Evolutionary conservation across 2,329 filamentous ascomycete species (phyloP), one percentile per base, ranked within the genome.

Genomic region (Dactylonectria estremocensis): DNA sequence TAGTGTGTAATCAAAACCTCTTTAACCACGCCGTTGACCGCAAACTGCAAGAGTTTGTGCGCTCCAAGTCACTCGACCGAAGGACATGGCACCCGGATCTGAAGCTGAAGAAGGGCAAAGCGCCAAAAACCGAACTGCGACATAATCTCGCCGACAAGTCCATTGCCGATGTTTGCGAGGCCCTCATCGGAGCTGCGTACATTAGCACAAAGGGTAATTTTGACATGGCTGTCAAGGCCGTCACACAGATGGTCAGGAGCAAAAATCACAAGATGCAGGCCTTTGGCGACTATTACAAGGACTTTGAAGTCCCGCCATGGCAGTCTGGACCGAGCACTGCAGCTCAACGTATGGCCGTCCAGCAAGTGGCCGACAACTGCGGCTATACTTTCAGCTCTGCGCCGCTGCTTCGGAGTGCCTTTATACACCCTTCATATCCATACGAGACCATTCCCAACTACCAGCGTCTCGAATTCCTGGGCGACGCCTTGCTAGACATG

Each of bases 141-240:
- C 95, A 98, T 76, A 83, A 83, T 0, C 87, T 99, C 2, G 91
- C 91, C 1, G 93, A 97, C 80, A 99, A 99, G 83, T 92, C 93
- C 1, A 92, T 97, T 75, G 95, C 96, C 3, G 96, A 98, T 80
- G 95, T 98, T 1, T 97, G 94, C 68, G 96, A 98, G 78, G 95
- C 96, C 0, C 83, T 98, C 64, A 98, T 99, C 54, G 96, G 95
- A 6, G 96, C 95, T 2, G 92, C 95, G 0, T 90, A 92, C 58
- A 80, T 92, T 45, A 87, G 85, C 0, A 81, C 80, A 3, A 74
- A 81, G 8, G 76, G 75, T 1, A 77, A 81, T 64, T 87, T 91
- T 74, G 87, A 91, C 75, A 77, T 88, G 77, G 90, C 90, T 0
- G 86, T 91, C 20, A 83, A 84, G 69, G 88, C 89, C 1, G 92